Conservation (phyloP, 306 rosid species). For the Castanea sativa region DNA sequence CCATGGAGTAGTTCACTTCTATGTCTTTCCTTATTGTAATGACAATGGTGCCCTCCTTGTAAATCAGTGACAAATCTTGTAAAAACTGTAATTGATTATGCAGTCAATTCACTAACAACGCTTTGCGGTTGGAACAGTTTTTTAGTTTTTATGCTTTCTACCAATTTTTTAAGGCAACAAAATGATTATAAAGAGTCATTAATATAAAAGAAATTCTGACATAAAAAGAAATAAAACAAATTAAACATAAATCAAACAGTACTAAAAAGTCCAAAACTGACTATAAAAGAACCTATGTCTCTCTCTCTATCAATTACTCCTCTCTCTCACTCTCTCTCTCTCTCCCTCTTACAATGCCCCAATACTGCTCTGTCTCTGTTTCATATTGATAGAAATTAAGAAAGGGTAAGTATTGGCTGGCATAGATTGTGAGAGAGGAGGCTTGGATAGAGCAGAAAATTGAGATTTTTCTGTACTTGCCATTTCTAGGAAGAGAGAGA, state of each 20-base stretch:
- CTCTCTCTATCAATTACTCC: slow-evolving; percentile 27
- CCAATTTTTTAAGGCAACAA: background rate
- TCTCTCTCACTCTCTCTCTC: background rate
- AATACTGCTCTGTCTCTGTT: slow-evolving; percentile 34
- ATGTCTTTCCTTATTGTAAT: background rate
- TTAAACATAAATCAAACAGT: background rate
- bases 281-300: slow-evolving; percentile 49
- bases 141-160: background rate
- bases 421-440: slow-evolving; percentile 19
- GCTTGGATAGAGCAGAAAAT: background rate
- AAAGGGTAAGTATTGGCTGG: slow-evolving; percentile 31
- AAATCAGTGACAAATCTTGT: background rate
- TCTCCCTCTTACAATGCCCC: slow-evolving; percentile 27
- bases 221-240: background rate
- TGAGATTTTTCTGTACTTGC: background rate
- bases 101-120: background rate
- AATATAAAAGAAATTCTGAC: slow-evolving; percentile 13
- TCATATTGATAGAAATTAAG: slow-evolving; percentile 11
- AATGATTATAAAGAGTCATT: background rate
- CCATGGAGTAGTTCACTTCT: too few relatives aligned
- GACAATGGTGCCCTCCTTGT: background rate
- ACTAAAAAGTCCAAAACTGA: slow-evolving; percentile 26
- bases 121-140: background rate
- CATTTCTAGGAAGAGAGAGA: slow-evolving; percentile 20
- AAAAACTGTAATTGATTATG: background rate